Evolutionary conservation across 768 basidiomycete species (phyloP), one percentile per base, ranked within the genome.

Genomic region (Hebeloma cylindrosporum): DNA sequence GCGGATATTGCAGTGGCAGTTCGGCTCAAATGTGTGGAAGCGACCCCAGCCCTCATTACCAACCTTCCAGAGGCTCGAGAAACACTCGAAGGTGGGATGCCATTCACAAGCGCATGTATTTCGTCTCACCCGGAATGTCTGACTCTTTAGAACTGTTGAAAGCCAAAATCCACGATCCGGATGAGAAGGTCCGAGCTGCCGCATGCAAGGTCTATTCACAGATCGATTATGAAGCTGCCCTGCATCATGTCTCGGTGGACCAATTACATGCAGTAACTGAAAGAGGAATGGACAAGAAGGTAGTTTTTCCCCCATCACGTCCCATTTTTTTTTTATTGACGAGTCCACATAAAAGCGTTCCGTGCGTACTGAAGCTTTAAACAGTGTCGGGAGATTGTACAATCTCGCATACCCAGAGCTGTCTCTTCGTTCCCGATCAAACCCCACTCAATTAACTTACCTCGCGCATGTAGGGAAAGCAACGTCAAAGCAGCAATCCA

Each of bases 101-200:
- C 18, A 10, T 22, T 40, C n/a, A 35, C 17, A 47, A 32, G 21
- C n/a, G 26, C 21, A 22, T 14, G 7, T 26, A 10, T 4, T 36
- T 14, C n/a, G 29, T 26, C 14, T 7, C 18, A 5, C 10, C 6
- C 10, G 11, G 7, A 7, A 16, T 36, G 41, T 38, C 21, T 7
- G 3, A 29, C 21, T 2, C 7, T 6, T 22, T 18, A 87, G 88
- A 79, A 3, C 69, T 79, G 26, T 65, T 94, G 23, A 59, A 64
- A 17, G 59, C 65, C 10, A 94, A 94, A 57, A 65, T 95, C 4
- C 56, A 78, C 1, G 96, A 99, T 62, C 85, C 90, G 0, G 96
- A 98, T 51, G 96, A 97, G 47, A 89, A 83, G 58, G 84, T 99
- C 30, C 81, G 96, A 21, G 80, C 87, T 5, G 85, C 91, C 0